Base-by-base conservation (phyloP, 129 eudicot genomes). In the Silybum marianum region DNA sequence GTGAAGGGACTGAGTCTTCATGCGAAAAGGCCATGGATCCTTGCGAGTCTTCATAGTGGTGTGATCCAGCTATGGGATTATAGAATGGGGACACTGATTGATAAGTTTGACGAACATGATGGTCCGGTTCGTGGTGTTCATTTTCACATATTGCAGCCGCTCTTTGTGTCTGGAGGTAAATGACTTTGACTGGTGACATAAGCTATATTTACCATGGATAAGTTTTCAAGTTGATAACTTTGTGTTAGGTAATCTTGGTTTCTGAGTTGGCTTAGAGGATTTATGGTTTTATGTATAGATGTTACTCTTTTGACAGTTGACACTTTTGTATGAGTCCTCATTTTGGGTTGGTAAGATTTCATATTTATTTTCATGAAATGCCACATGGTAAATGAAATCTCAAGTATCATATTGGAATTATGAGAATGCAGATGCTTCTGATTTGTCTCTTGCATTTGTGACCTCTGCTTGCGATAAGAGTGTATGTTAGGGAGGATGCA, bases 31-130 rank as follows among this genome's bases (percentile, higher is more conserved):
- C 90, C 90, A 1, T 87, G 90, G 90, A 87, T 87, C 81, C 82
- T 87, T 21, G 87, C 88, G 36, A 87, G 90, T 81, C 81, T 87
- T 44, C 90, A 87, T 79, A 87, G 88, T 6, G 90, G 90, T 63
- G 88, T 87, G 51, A 84, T 87, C 84, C 90, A 87, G 88, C 79
- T 87, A 54, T 87, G 90, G 90, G 90, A 87, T 78, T 87, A 87
- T 60, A 40, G 88, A 26, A 87, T 87, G 90, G 90, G 90, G 7
- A 87, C 90, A 25, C 85, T 87, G 78, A 87, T 87, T 69, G 88
- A 87, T 58, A 85, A 83, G 38, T 87, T 87, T 48, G 90, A 87
- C 0, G 90, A 87, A 32, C 90, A 87, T 42, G 90, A 86, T 69
- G 90, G 90, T 10, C 90, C 90, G 1, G 90, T 86, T 46, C 90